Base-by-base conservation (phyloP, 768 basidiomycete species). In the Pleurotus giganteus region DNA sequence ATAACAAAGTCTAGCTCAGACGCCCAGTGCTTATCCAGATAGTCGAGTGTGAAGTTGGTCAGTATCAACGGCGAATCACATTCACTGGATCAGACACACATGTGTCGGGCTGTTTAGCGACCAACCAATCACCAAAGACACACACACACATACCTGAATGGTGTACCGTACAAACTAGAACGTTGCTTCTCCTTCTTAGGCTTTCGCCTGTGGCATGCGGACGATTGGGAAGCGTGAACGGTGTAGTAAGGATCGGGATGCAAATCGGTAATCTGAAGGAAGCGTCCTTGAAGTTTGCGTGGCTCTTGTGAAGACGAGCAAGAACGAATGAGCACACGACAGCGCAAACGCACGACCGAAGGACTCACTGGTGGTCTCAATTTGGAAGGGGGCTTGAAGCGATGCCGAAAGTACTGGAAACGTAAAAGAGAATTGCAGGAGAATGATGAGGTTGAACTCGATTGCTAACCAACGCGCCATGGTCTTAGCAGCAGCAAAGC, bases 1-100 rank as follows among this genome's bases (percentile, higher is more conserved):
- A 97, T 76, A 28, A 97, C 91, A 66, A 95, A 97, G 65, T 97
- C 94, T 34, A 97, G 80, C 61, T 94, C 84, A 56, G 82, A 76
- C 37, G 85, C 81, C 91, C 91, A 94, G 57, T 90, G 79, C 60
- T 84, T 77, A 49, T 86, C 85, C 53, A 95, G 69, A 72, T 78
- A 91, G 59, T 94, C 86, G 47, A 97, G 78, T 8, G 93, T 93
- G 34, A 81, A 77, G 66, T 97, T 89, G 28, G 88, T 83, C n/a
- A 95, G 79, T 11, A 74, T 70, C 42, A 91, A 72, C 0, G 94
- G 91, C 13, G 93, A 81, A 69, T 97, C 94, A 62, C 94, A 94
- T 17, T 86, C 82, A 42, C 86, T 89, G 62, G 15, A 54, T 51
- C 28, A 36, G 21, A 24, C 29, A 36, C 43, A 41, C 34, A 55